Conservation (phyloP, 2,329 filamentous ascomycete species). For the Exophiala spinifera region DNA sequence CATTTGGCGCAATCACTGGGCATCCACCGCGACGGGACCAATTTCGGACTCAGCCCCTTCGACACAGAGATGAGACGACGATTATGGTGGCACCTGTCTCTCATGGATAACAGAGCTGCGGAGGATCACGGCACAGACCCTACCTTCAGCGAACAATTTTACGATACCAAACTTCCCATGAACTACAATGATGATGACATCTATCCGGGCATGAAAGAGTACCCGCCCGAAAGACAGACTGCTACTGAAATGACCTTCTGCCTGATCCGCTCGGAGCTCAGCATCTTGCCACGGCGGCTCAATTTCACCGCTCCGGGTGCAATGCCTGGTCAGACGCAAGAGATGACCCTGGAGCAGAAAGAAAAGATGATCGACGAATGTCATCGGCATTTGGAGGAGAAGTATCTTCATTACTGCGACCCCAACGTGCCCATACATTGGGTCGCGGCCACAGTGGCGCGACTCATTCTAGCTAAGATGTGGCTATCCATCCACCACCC, state of each 20-base stretch:
- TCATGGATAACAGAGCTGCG: constrained; percentile 59
- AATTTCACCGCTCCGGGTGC: constrained; percentile 36
- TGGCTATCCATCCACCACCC: constrained; percentile 75
- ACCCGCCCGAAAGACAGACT: constrained; percentile 49
- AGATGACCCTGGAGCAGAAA: constrained; percentile 33
- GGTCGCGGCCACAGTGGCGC: constrained; percentile 65
- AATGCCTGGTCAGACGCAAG: constrained; percentile 23
- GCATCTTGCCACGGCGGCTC: constrained; percentile 40
- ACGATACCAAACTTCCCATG: constrained; percentile 55
- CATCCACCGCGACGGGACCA: constrained; percentile 47
- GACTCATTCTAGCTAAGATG: constrained; percentile 73
- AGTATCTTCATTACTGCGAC: constrained; percentile 54
- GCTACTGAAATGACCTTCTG: constrained; percentile 54
- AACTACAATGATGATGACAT: constrained; percentile 53
- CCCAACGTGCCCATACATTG: constrained; percentile 59
- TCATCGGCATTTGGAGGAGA: constrained; percentile 54
- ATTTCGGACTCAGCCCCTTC: constrained; percentile 54
- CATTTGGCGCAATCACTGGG: constrained; percentile 39
- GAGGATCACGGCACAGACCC: constrained; percentile 64
- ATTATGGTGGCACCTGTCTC: constrained; percentile 39
- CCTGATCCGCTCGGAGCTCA: constrained; percentile 54
- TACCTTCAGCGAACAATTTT: constrained; percentile 56
- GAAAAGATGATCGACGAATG: constrained; percentile 51
- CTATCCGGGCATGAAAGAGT: constrained; percentile 46
- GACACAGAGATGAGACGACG: constrained; percentile 40